Evolutionary conservation across 2,329 filamentous ascomycete genomes (phyloP).

Genomic region (Neurospora sp.): DNA sequence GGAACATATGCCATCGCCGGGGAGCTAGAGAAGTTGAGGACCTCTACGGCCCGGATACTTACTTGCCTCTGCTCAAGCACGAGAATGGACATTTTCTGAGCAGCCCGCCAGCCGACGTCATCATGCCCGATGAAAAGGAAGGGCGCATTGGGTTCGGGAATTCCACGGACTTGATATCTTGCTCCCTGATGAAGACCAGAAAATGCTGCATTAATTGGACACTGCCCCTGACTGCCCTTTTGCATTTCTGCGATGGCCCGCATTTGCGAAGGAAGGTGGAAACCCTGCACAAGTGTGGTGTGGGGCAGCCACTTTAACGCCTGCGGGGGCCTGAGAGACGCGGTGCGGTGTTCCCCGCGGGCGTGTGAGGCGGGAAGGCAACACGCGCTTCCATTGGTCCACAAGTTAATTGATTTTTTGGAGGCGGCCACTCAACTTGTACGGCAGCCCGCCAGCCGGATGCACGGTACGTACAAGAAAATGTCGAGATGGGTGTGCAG

Average conservation of each 20-base stretch:
- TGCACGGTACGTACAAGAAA: background rate
- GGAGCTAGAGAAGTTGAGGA: background rate
- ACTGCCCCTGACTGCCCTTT: background rate
- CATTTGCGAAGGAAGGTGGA: background rate
- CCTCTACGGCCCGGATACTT: background rate
- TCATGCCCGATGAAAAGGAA: background rate
- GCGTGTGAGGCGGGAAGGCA: background rate
- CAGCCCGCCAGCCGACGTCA: background rate
- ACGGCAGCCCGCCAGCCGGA: background rate
- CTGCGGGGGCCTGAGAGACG: background rate
- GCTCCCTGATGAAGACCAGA: background rate
- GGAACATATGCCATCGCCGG: background rate
- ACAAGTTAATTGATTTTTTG: background rate
- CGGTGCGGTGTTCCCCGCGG: background rate
- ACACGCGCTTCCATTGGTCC: background rate
- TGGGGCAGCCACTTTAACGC: background rate
- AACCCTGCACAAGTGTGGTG: background rate
- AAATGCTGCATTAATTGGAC: background rate
- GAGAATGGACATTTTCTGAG: background rate
- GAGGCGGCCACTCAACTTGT: background rate
- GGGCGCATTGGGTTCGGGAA: background rate
- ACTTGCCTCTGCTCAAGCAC: background rate
- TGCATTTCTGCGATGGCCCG: background rate
- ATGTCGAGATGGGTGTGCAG: background rate
- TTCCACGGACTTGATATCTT: background rate